A percentile compares a stretch with the other conserved stretches of the same genome.
phyloP scores from a whole-genome alignment of 352 stramenopile species.

The Phytopythium boreale region DNA sequence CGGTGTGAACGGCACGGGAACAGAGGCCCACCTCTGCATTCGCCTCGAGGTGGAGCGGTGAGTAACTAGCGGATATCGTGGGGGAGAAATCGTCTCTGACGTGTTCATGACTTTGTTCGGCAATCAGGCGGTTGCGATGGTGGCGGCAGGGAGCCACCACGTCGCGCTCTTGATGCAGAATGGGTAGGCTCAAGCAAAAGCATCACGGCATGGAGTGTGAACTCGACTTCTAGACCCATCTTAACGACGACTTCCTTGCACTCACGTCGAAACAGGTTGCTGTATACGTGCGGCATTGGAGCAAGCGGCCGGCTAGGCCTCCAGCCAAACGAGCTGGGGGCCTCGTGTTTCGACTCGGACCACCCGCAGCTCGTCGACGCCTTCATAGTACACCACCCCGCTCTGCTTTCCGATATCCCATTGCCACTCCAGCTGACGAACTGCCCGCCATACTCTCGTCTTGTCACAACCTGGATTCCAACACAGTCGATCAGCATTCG shows the following conservation, averaged over 20 bases:
- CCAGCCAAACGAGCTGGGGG: constrained; percentile 38
- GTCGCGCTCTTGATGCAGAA: constrained; percentile 77
- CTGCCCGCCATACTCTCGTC: not conserved
- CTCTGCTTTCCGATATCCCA: constrained; percentile 8
- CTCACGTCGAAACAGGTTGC: constrained; percentile 22
- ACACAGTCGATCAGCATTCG: constrained; percentile 31
- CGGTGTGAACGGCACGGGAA: not conserved
- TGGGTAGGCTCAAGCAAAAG: constrained; percentile 33
- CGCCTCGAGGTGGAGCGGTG: constrained; percentile 39
- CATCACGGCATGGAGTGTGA: not conserved
- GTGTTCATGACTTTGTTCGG: not conserved
- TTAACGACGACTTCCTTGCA: not conserved
- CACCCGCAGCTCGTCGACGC: constrained; percentile 56
- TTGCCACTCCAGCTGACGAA: constrained; percentile 9
- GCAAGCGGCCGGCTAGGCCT: constrained; percentile 80
- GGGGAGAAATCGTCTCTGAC: not conserved
- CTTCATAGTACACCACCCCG: constrained; percentile 32
- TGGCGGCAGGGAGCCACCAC: constrained; percentile 82
- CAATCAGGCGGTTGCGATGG: constrained; percentile 47
- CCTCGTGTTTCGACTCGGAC: constrained; percentile 63
- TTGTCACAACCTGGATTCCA: not conserved
- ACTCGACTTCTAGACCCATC: not conserved
- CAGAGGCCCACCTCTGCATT: constrained; percentile 61
- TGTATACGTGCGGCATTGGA: constrained; percentile 92
- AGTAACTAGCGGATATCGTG: constrained; percentile 7